phyloP scores from a whole-genome alignment of 169 alveolate species.

The Cystoisospora suis region DNA sequence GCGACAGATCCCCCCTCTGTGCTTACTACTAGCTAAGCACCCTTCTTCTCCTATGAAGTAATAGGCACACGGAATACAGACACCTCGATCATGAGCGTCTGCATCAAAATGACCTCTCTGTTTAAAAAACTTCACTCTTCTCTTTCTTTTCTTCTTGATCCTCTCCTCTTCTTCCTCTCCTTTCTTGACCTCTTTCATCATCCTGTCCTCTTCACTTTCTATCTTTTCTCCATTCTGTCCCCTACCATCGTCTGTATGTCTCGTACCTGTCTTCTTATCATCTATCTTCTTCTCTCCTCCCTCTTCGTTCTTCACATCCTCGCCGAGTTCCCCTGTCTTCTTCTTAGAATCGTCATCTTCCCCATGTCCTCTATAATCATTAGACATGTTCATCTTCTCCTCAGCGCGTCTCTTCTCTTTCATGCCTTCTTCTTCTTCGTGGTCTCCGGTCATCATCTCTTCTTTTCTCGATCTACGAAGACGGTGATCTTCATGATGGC shows the following conservation, averaged over 20 bases:
- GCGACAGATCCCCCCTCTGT: background rate
- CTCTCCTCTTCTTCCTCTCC: background rate
- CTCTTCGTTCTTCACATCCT: too few species aligned
- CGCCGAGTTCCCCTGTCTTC: too few species aligned
- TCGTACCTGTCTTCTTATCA: too few species aligned
- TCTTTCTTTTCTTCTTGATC: background rate
- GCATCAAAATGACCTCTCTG: background rate
- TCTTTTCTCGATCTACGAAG: too few species aligned
- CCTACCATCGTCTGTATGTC: too few species aligned
- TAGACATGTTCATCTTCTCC: too few species aligned
- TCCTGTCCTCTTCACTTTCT: background rate
- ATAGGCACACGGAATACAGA: background rate
- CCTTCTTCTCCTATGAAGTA: conserved; percentile 13
- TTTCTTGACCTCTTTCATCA: background rate
- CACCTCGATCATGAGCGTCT: conserved; percentile 1
- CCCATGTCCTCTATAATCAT: too few species aligned
- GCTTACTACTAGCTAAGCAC: too few species aligned
- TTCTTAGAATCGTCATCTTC: too few species aligned
- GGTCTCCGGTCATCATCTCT: background rate
- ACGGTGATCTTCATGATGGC: conserved; percentile 20
- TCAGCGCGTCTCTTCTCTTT: background rate
- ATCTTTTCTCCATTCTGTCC: background rate
- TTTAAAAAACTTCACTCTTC: background rate
- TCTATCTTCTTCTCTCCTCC: too few species aligned
- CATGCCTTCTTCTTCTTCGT: background rate